phyloP scores from a whole-genome alignment of 1,284 basidiomycete genomes.

The Ganoderma lucidum region DNA sequence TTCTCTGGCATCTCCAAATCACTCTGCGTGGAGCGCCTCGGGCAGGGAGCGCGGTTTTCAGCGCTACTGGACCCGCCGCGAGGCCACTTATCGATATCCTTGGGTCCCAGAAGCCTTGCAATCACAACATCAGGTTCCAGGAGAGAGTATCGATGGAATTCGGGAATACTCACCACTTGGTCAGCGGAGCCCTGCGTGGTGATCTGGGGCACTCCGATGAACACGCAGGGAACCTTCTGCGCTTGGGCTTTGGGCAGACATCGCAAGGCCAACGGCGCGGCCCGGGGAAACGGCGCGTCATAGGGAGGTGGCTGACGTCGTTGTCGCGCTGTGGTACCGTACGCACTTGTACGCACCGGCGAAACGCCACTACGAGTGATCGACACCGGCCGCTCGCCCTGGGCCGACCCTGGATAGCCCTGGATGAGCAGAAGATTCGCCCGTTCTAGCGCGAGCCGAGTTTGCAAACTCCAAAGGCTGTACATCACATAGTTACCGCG shows the following conservation, averaged over 20 bases:
- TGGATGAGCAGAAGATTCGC: not conserved
- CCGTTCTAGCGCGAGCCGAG: not conserved
- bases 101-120: not conserved
- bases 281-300: not conserved
- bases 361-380: conserved; percentile 2
- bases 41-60: not conserved
- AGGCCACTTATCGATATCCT: conserved; percentile 9
- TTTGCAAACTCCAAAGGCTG: not conserved
- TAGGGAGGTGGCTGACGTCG: not conserved
- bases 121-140: conserved; percentile 5
- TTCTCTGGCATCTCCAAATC: not conserved
- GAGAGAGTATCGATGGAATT: not conserved
- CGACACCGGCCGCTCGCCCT: not conserved
- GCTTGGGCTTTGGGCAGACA: not conserved
- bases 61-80: conserved; percentile 1
- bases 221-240: not conserved
- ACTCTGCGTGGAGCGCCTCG: not conserved
- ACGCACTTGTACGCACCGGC: not conserved
- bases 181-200: not conserved
- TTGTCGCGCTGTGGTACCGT: not conserved
- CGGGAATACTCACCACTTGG: not conserved
- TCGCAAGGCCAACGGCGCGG: not conserved
- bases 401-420: not conserved
- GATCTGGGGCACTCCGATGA: conserved; percentile 3
- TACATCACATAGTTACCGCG: conserved; percentile 2